Evolutionary conservation across 2,329 filamentous ascomycete species (phyloP), one percentile per base, ranked within the genome.

Genomic region (Bipolaris gigantea): DNA sequence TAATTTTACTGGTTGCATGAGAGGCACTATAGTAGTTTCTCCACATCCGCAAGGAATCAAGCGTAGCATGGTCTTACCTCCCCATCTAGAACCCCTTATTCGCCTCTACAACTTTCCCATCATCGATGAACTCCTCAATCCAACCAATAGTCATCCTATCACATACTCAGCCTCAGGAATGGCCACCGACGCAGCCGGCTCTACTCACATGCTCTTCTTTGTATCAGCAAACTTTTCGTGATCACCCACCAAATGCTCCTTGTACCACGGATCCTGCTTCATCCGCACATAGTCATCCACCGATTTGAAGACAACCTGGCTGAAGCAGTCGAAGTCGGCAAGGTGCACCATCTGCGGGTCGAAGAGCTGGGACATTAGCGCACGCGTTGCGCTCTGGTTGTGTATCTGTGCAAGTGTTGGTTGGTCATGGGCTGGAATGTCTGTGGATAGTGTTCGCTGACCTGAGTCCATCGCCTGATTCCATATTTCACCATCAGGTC

Each of bases 221-320:
- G 77, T 80, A 60, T 82, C 79, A 0, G 79, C 80, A 67, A 81
- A 81, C 2, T 78, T 77, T 56, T 78, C 76, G 64, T 81, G 79
- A 60, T 82, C 80, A 1, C 63, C 61, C 0, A 73, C 57, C 10
- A 82, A 53, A 50, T 78, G 69, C 56, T 80, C 60, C 64, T 78
- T 77, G 57, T 79, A 82, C 68, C 69, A 80, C 2, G 78, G 76
- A 61, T 83, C 80, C 16, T 76, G 48, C 63, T 81, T 81, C 74
- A 82, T 79, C 5, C 66, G 59, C 61, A 77, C 77, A 61, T 78
- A 83, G 51, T 79, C 73, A 2, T 80, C 76, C 1, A 82, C 45
- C 38, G 54, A 64, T 53, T 74, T 56, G 60, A 82, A 81, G 0
- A 79, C 67, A 0, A 79, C 76, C 61, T 81, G 79, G 47, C 75